These are phyloP conservation scores for Spiromastix sp. DNA, from an alignment of 2,329 filamentous ascomycete genomes.

Conservation along the genomic window DNA sequence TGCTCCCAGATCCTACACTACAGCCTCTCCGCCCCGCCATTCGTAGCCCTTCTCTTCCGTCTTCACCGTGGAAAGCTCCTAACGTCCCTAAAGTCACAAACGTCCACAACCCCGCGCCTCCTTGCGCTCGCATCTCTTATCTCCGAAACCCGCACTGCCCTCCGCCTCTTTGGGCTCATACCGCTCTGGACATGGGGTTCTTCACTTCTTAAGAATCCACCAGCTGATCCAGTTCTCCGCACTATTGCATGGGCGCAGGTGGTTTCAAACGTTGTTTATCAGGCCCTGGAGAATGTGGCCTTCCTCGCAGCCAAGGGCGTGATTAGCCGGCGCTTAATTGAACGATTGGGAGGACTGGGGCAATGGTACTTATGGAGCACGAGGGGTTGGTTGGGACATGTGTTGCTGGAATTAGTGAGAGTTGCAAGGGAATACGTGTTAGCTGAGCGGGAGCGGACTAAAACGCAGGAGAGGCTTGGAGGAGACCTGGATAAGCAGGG, in stretches of 20 bases:
- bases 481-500: constrained; percentile 18
- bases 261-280: constrained; percentile 56
- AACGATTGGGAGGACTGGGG: constrained; percentile 42
- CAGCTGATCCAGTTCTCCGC: constrained; percentile 36
- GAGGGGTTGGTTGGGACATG: constrained; percentile 70
- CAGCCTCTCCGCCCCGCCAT: constrained; percentile 45
- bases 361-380: constrained; percentile 62
- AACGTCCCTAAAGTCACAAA: constrained; percentile 21
- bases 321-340: constrained; percentile 36
- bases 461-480: constrained; percentile 10
- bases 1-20: constrained; percentile 51
- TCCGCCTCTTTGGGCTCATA: constrained; percentile 53
- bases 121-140: constrained; percentile 37
- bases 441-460: constrained; percentile 20
- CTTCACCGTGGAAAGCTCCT: constrained; percentile 28
- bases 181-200: constrained; percentile 69
- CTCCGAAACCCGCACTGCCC: constrained; percentile 43
- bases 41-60: constrained; percentile 37
- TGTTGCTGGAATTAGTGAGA: constrained; percentile 63
- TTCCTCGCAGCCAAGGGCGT: constrained; percentile 68
- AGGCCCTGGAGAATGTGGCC: constrained; percentile 72
- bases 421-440: constrained; percentile 40
- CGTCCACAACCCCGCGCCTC: constrained; percentile 36
- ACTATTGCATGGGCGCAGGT: constrained; percentile 59
- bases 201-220: constrained; percentile 45